Base-by-base conservation (phyloP, 768 basidiomycete species). In the Kwoniella bestiolae region DNA sequence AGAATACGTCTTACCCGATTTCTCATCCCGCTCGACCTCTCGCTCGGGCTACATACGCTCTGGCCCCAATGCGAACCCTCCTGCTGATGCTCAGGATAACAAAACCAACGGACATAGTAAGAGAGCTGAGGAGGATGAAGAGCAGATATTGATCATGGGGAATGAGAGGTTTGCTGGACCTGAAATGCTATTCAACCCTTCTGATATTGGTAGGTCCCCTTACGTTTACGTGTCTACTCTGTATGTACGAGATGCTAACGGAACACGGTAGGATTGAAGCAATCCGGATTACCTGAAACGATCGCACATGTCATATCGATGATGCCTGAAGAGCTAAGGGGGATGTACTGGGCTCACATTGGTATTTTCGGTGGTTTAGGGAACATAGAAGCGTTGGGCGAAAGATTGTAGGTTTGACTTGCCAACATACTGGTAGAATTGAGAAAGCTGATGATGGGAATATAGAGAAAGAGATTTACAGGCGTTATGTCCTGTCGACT, bases 271-370 rank as follows among this genome's bases (percentile, higher is more conserved):
- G 94, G 92, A 6, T 80, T 97, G 45, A 86, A 88, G 11, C 94
- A 96, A 75, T 84, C 87, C 18, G 94, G 94, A 1, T 82, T 98
- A 29, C 84, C 91, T 35, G 86, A 85, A 60, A 87, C 89, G 11
- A 87, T 97, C 65, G 89, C 90, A 44, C 78, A 85, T 60, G 89
- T 89, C 63, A 92, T 98, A 74, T 84, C 86, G 0, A 81, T 86
- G 31, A 86, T 97, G 65, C 91, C 92, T 0, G 83, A 85, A 56
- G 92, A 94, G 72, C 72, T 94, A 26, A 91, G 89, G 70, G 94
- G 92, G 34, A 87, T 98, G 89, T 96, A 93, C 81, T 98, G 93
- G 93, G 87, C 88, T 34, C 92, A 97, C 79, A 93, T 98, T 66
- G 91, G 90, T 12, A 82, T 95, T 68, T 87, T 93, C 74, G 94